Evolutionary conservation across 768 basidiomycete species (phyloP), one percentile per base, ranked within the genome.

Genomic region (Auricularia heimuer): DNA sequence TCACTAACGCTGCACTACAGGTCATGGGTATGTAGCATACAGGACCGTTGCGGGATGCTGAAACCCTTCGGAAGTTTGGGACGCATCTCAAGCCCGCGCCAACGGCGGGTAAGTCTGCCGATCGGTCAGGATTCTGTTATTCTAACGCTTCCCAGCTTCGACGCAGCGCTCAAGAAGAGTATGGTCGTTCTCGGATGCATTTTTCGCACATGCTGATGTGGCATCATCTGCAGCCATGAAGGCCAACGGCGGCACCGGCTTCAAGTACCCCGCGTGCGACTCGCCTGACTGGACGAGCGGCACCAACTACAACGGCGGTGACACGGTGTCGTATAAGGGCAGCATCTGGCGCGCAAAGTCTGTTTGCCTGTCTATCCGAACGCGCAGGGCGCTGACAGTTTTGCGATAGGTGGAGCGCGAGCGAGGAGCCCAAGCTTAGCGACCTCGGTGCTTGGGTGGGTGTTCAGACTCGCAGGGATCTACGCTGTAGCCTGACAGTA

Each of bases 261-360:
- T 88, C 72, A 82, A 81, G 3, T 88, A 79, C 73, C 85, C 86
- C 18, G 68, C 81, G 62, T 89, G 86, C 71, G 60, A 64, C 10
- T 83, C 85, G 8, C 76, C 83, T 18, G 79, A 83, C 0, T 88
- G 75, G 69, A 75, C 77, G 62, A 71, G 81, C 8, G 82, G 83
- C 18, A 78, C 72, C 4, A 76, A 70, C 64, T 87, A 89, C 71
- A 69, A 77, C 3, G 85, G 77, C 3, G 82, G 83, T 33, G 74
- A 79, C 2, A 70, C 77, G 66, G 86, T 84, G 12, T 80, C 85
- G 11, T 87, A 79, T 69, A 71, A 76, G 51, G 85, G 86, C 47
- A 51, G 47, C 47, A 51, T 51, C 21, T 51, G 47, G 47, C 47
- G 47, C 21, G 47, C 47, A 16, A 51, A 51, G 47, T 51, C 6